Conservation (phyloP, 768 basidiomycete genomes). For the Chalciporus pseudorubinellus region DNA sequence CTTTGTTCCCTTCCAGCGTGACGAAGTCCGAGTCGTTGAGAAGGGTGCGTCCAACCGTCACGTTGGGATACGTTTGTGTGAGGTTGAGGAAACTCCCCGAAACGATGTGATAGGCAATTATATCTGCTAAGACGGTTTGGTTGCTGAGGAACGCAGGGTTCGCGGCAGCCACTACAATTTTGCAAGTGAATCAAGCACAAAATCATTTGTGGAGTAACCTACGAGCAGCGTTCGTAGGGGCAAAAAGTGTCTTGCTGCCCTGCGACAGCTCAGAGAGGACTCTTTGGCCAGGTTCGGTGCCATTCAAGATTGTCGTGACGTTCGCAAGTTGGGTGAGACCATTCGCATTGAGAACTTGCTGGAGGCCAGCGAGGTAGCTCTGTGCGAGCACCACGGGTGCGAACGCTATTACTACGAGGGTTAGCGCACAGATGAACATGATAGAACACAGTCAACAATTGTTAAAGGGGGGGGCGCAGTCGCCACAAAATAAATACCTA, state of each 20-base stretch:
- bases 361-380: constrained; percentile 33
- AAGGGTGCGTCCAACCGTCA: constrained; percentile 64
- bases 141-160: constrained; percentile 25
- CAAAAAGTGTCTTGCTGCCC: constrained; percentile 54
- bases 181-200: constrained; percentile 1
- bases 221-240: constrained; percentile 57
- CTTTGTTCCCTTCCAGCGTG: constrained; percentile 54
- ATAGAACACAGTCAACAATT: neutral
- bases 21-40: constrained; percentile 49
- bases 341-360: constrained; percentile 36
- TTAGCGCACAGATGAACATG: constrained; percentile 17
- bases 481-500: neutral
- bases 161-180: constrained; percentile 4
- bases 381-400: constrained; percentile 31
- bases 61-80: constrained; percentile 48
- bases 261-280: constrained; percentile 44
- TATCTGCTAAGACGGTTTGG: constrained; percentile 39
- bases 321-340: constrained; percentile 45
- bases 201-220: constrained; percentile 14
- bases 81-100: constrained; percentile 47
- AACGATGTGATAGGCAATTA: constrained; percentile 58
- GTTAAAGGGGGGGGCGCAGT: neutral
- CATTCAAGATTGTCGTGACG: constrained; percentile 41
- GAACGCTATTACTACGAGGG: constrained; percentile 19
- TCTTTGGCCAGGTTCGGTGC: constrained; percentile 40